Evolutionary conservation across 2,329 filamentous ascomycete genomes (phyloP).

Genomic region (Phyllosticta citrichinensis): DNA sequence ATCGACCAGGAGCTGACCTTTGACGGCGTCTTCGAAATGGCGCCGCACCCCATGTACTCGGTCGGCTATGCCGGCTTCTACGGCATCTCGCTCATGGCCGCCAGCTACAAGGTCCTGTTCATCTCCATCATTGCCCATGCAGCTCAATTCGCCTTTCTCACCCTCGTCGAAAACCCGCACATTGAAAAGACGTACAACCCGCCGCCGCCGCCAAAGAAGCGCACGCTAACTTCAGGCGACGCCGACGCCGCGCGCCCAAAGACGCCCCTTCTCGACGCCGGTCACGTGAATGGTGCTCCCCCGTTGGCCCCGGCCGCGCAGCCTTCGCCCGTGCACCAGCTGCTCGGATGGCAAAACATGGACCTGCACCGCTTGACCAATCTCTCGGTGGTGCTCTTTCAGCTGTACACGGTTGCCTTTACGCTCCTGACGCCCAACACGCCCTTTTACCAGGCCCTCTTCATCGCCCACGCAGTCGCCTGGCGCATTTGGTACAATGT

Average conservation of each 20-base stretch:
- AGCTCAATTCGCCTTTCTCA: slow-evolving; percentile 87
- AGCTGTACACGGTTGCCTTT: slow-evolving; percentile 63
- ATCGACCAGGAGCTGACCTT: slow-evolving; percentile 97
- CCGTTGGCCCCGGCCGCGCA: slow-evolving; percentile 35
- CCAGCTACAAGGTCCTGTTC: slow-evolving; percentile 93
- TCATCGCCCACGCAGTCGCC: slow-evolving; percentile 66
- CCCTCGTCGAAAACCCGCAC: slow-evolving; percentile 88
- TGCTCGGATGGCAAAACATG: slow-evolving; percentile 73
- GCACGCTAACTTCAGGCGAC: slow-evolving; percentile 13
- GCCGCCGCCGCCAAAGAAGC: slow-evolving; percentile 60
- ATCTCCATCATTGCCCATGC: slow-evolving; percentile 93
- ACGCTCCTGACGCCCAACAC: slow-evolving; percentile 71
- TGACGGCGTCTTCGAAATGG: slow-evolving; percentile 98
- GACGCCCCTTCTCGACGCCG: slow-evolving; percentile 26
- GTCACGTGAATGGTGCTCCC: slow-evolving; percentile 26
- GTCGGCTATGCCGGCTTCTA: slow-evolving; percentile 98
- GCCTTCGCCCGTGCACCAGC: slow-evolving; percentile 66
- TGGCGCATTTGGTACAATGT: slow-evolving; percentile 91
- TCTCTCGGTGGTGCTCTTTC: slow-evolving; percentile 65
- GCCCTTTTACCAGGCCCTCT: slow-evolving; percentile 62
- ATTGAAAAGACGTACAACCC: slow-evolving; percentile 97
- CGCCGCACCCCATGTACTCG: slow-evolving; percentile 97
- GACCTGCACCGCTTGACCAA: slow-evolving; percentile 86
- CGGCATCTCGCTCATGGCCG: slow-evolving; percentile 94
- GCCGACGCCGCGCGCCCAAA: slow-evolving; percentile 9